Conservation (phyloP, 495 filamentous ascomycete species). For the Chlorociboria aeruginascens region DNA sequence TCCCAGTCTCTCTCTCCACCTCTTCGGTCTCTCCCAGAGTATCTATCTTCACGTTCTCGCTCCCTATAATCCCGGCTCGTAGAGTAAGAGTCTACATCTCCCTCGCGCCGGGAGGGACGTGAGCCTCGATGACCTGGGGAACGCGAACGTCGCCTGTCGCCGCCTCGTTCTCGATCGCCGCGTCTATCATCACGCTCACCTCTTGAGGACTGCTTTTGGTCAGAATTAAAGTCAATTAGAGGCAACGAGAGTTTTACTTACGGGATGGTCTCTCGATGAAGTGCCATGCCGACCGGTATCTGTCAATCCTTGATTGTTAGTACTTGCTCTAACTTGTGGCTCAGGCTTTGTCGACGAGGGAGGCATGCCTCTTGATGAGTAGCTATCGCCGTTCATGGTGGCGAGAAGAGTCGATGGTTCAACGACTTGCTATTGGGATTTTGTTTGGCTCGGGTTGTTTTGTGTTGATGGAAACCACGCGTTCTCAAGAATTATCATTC, state of each 20-base stretch:
- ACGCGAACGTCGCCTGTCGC: conserved; percentile 58
- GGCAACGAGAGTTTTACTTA: conserved; percentile 27
- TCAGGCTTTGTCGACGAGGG: conserved; percentile 18
- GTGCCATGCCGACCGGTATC: conserved; percentile 51
- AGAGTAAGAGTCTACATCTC: conserved; percentile 77
- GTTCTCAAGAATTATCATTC: neutral
- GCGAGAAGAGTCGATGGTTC: conserved; percentile 5
- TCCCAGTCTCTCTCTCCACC: conserved; percentile 54
- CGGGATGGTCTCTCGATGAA: conserved; percentile 60
- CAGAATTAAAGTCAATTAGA: conserved; percentile 19
- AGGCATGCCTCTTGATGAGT: conserved; percentile 63
- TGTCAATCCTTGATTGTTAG: conserved; percentile 26
- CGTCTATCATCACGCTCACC: conserved; percentile 34
- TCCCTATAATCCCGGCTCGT: conserved; percentile 83
- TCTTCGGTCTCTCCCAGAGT: conserved; percentile 49
- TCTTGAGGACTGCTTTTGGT: conserved; percentile 36
- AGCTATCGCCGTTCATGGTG: conserved; percentile 82
- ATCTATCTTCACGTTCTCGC: conserved; percentile 81
- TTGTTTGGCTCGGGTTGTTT: too few species aligned
- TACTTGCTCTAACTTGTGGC: conserved; percentile 23
- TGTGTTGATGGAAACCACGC: too few species aligned
- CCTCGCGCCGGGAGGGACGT: conserved; percentile 42
- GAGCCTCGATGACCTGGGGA: conserved; percentile 54
- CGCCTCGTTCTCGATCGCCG: conserved; percentile 34
- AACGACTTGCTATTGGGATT: neutral